These are phyloP conservation scores for Lathyrus oleraceus DNA, from an alignment of 306 rosid species.

Conservation along the genomic window DNA sequence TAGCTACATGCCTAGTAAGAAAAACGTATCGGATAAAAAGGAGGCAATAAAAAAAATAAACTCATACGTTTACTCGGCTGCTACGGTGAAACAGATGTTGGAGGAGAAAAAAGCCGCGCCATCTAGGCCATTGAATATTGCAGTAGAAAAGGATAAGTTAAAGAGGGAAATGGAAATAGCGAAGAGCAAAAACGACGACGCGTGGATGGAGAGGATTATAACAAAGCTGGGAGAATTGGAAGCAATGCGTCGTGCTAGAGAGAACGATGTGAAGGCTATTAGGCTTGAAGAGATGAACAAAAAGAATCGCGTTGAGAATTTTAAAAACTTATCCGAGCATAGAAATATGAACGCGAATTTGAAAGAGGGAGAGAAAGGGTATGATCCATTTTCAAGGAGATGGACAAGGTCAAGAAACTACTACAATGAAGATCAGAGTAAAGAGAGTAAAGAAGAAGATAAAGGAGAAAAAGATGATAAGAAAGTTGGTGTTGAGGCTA, in stretches of 20 bases:
- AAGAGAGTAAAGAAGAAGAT: constrained; percentile 33
- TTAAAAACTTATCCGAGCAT: constrained; percentile 50
- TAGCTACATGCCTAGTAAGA: constrained; percentile 51
- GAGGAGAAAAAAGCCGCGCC: constrained; percentile 54
- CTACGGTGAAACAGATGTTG: constrained; percentile 62
- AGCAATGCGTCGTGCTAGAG: constrained; percentile 40
- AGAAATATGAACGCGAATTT: constrained; percentile 36
- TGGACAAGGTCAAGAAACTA: constrained; percentile 72
- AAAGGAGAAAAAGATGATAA: constrained; percentile 21
- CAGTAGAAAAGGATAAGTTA: constrained; percentile 63
- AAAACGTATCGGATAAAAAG: constrained; percentile 49
- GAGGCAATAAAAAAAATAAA: constrained; percentile 54
- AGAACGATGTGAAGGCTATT: constrained; percentile 49
- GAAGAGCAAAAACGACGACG: constrained; percentile 41
- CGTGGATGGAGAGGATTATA: constrained; percentile 47
- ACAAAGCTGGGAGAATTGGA: constrained; percentile 53
- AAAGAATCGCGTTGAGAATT: constrained; percentile 62
- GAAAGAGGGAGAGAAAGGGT: constrained; percentile 62
- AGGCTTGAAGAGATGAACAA: constrained; percentile 69
- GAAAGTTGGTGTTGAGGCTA: constrained; percentile 39
- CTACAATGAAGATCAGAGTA: constrained; percentile 37
- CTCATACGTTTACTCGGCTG: constrained; percentile 56
- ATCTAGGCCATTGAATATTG: constrained; percentile 57
- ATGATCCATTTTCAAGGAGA: constrained; percentile 70
- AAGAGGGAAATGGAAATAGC: constrained; percentile 56